Evolutionary conservation across 2,329 filamentous ascomycete species (phyloP).

Genomic region (Talaromyces sp.): DNA sequence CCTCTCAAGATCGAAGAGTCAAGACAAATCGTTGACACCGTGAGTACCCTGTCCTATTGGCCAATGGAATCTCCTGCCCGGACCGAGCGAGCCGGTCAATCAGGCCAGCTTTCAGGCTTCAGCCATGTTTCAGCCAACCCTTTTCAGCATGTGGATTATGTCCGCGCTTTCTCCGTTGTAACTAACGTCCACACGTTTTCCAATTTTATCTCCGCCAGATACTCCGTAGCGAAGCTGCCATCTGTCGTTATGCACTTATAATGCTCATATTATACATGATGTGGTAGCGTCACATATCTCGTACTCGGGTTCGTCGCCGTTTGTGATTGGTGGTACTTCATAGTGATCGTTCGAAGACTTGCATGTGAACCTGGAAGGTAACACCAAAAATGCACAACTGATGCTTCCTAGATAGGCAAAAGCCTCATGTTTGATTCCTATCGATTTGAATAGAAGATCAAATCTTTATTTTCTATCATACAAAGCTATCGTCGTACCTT

Average conservation of each 20-base stretch:
- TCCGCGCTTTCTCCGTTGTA: background rate
- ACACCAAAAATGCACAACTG: background rate
- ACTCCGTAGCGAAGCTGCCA: background rate
- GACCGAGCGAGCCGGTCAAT: background rate
- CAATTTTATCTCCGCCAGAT: background rate
- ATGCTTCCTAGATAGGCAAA: background rate
- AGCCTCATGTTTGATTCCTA: background rate
- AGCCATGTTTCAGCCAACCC: slow-evolving; percentile 2
- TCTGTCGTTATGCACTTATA: background rate
- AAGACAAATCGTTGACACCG: background rate
- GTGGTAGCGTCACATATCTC: background rate
- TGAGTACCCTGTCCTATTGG: background rate
- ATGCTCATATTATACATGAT: background rate
- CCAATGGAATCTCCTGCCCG: background rate
- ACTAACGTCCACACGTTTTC: background rate
- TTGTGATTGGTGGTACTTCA: background rate
- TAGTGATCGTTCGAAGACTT: background rate
- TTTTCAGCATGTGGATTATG: background rate
- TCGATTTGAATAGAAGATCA: background rate
- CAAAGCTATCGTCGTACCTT: background rate
- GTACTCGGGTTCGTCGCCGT: background rate
- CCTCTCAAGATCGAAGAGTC: background rate
- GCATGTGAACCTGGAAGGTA: background rate
- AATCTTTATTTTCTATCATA: background rate
- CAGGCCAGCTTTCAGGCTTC: background rate